phyloP scores from a whole-genome alignment of 1,284 basidiomycete genomes.

The Ceratobasidium sp. region DNA sequence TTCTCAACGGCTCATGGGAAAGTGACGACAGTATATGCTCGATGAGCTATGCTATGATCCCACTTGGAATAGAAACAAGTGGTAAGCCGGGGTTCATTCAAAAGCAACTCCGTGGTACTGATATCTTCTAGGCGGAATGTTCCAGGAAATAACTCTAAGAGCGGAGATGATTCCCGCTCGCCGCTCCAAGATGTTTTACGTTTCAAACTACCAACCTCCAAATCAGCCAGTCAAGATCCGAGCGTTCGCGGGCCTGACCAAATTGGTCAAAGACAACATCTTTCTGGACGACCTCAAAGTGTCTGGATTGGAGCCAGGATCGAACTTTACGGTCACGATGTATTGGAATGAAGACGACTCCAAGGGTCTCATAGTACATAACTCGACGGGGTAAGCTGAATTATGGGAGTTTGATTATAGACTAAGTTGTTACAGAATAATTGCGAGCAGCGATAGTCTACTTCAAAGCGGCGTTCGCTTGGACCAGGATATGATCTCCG shows the following conservation, averaged over 20 bases:
- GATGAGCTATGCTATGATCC: neutral
- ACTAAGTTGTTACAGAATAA: neutral
- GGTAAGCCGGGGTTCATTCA: neutral
- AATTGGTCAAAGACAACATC: neutral
- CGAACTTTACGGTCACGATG: neutral
- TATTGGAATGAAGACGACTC: neutral
- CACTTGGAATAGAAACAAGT: constrained; percentile 14
- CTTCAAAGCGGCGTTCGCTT: neutral
- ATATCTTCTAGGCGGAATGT: neutral
- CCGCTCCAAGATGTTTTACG: neutral
- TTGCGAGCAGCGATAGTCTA: neutral
- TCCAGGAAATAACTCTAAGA: neutral
- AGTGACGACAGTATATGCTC: neutral
- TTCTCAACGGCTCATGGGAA: neutral
- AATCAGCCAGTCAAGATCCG: neutral
- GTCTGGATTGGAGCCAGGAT: neutral
- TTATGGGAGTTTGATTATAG: neutral
- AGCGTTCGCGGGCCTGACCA: neutral
- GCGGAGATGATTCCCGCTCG: neutral
- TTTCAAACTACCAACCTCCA: neutral
- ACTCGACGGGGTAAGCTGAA: neutral
- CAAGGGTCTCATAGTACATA: neutral
- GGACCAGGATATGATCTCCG: neutral
- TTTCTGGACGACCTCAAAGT: neutral
- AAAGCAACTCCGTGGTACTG: no score